Base-by-base conservation (phyloP, 2,329 filamentous ascomycete genomes). In the Colletotrichum higginsianum region DNA sequence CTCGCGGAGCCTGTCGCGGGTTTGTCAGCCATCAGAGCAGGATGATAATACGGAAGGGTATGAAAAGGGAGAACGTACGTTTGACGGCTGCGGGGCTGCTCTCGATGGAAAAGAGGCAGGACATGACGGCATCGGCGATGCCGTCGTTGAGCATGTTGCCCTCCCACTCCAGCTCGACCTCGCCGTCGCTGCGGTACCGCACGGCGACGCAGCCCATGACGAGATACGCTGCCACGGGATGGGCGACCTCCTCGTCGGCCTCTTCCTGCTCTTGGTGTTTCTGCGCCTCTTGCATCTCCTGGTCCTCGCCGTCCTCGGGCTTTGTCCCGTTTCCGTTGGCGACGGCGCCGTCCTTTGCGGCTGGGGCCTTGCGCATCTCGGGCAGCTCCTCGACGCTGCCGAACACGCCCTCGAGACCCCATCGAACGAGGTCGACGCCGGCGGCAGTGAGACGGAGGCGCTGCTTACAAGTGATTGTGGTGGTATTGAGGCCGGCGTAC, bases 101-200 rank as follows among this genome's bases (percentile, higher is more conserved):
- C 83, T 99, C 96, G 26, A 98, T 94, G 0, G 93, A 95, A 76
- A 98, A 91, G 13, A 99, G 87, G 3, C 98, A 94, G 0, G 95
- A 95, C 87, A 98, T 94, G 66, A 98, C 93, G 18, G 96, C 95
- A 82, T 99, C 96, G n/a, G 96, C 96, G 78, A 99, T 97, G 72
- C 95, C 94, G 79, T 99, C 96, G 80, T 98, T 99, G 78, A 98
- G 92, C 85, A 98, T 93, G 80, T 98, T 99, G 69, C 95, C 96
- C 80, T 98, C 96, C 96, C 96, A 99, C 82, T 98, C 95, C 3
- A 98, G 86, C 80, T 97, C 95, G 7, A 98, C 89, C 78, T 96
- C 92, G 67, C 95, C 93, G 75, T 90, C 92, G 73, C 86, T 89
- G 74, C 89, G 89, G 82, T 96, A 95, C 23, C 92, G 89, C n/a